These are phyloP conservation scores for Xerocomus subilludens DNA, from an alignment of 1,284 basidiomycete genomes.

Conservation along the genomic window DNA sequence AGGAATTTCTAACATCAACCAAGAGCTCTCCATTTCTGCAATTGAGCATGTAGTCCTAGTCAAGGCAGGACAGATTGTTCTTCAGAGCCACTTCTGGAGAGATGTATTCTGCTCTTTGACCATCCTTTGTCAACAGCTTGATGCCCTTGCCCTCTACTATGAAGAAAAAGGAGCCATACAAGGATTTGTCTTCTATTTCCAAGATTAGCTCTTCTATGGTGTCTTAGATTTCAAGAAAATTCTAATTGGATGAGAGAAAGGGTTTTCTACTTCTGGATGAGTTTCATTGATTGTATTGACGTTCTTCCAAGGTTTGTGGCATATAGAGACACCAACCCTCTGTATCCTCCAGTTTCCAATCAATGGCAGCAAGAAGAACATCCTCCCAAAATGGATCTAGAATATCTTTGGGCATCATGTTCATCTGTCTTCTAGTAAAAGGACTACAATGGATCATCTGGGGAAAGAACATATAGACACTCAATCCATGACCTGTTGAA, in stretches of 20 bases:
- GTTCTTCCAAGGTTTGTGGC: constrained; percentile 17
- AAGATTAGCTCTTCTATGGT: constrained; percentile 5
- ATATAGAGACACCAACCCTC: constrained; percentile 22
- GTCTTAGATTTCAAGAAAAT: constrained; percentile 1
- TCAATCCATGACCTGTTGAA: constrained; percentile 1
- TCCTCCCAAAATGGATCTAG: constrained; percentile 32
- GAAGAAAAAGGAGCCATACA: constrained; percentile 44
- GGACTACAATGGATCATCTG: constrained; percentile 34
- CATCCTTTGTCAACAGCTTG: constrained; percentile 34
- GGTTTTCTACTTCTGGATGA: background rate
- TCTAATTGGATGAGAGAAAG: background rate
- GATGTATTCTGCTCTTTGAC: background rate
- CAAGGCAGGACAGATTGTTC: background rate
- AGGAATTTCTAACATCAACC: constrained; percentile 22
- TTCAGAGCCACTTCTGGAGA: background rate
- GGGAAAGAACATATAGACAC: constrained; percentile 37
- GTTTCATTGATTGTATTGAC: constrained; percentile 19
- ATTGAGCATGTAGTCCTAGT: constrained; percentile 37
- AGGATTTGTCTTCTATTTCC: background rate
- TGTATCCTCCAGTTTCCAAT: background rate
- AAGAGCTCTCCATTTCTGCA: constrained; percentile 28
- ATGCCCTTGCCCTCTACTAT: constrained; percentile 32
- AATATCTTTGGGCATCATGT: constrained; percentile 22
- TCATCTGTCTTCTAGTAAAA: background rate
- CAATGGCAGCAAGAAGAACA: constrained; percentile 29